Conservation (phyloP, 2,329 filamentous ascomycete genomes). For the Botrytis elliptica region DNA sequence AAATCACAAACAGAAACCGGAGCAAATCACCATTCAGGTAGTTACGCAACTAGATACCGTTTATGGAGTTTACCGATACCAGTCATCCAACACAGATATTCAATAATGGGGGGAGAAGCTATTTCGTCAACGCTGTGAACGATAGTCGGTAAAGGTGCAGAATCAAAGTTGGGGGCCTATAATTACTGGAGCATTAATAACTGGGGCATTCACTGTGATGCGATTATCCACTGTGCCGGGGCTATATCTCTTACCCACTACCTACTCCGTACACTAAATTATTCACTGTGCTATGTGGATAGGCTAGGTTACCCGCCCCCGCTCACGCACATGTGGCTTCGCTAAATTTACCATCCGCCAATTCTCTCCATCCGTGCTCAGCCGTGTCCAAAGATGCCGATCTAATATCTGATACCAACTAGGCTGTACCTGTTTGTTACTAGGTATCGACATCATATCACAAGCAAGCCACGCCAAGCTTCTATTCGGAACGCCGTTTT, state of each 20-base stretch:
- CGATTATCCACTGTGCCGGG: not conserved
- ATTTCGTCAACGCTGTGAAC: not conserved
- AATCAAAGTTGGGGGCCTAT: slow-evolving; percentile 6
- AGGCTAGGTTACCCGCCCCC: not conserved
- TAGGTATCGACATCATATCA: not conserved
- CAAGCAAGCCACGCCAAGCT: not conserved
- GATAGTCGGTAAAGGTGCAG: not conserved
- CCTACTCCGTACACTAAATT: not conserved
- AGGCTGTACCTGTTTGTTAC: not conserved
- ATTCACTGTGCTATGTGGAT: not conserved
- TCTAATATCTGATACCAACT: not conserved
- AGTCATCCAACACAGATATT: not conserved
- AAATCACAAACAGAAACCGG: not conserved
- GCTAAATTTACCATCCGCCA: not conserved
- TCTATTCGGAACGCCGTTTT: not conserved
- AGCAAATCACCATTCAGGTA: not conserved
- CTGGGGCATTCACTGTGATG: not conserved
- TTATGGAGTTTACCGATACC: not conserved
- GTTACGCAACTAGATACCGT: not conserved
- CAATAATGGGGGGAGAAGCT: not conserved
- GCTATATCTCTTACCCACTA: not conserved
- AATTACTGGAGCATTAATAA: not conserved
- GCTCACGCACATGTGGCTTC: not conserved
- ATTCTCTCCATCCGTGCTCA: not conserved
- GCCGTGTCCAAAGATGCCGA: not conserved